Conservation (phyloP, 345 rosid genomes). For the Brassica carinata region DNA sequence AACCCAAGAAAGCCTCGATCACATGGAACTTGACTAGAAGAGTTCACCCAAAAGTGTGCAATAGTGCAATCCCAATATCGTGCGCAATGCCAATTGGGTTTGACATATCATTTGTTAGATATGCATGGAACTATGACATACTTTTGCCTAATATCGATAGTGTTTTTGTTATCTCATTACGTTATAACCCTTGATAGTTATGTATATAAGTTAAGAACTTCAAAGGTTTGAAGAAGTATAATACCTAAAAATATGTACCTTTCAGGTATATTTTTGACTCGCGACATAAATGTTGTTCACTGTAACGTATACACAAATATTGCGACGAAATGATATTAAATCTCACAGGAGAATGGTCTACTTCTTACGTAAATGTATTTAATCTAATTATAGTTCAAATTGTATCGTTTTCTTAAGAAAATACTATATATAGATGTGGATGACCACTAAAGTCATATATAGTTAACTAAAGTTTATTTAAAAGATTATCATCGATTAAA, state of each 20-base stretch:
- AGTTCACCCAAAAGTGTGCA: constrained; percentile 27
- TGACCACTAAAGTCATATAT: background rate
- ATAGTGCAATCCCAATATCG: constrained; percentile 42
- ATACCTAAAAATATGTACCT: no score
- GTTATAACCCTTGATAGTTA: background rate
- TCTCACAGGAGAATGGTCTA: background rate
- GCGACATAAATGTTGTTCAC: background rate
- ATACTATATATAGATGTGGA: background rate
- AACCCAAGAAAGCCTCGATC: constrained; percentile 47
- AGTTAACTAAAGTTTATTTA: background rate
- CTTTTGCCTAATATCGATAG: background rate
- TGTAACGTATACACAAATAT: background rate
- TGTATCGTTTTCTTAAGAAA: background rate
- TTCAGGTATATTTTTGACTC: background rate
- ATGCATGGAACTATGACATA: background rate
- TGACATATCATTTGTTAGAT: background rate
- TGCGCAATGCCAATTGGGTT: constrained; percentile 18
- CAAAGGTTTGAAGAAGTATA: background rate
- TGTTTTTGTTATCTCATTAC: background rate
- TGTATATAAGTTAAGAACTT: background rate
- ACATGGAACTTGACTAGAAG: constrained; percentile 44
- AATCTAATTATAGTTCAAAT: background rate
- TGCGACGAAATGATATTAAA: background rate
- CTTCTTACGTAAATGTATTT: background rate
- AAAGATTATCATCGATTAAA: no score